phyloP scores from a whole-genome alignment of 2,329 filamentous ascomycete species.

The Cladosporium sp. region DNA sequence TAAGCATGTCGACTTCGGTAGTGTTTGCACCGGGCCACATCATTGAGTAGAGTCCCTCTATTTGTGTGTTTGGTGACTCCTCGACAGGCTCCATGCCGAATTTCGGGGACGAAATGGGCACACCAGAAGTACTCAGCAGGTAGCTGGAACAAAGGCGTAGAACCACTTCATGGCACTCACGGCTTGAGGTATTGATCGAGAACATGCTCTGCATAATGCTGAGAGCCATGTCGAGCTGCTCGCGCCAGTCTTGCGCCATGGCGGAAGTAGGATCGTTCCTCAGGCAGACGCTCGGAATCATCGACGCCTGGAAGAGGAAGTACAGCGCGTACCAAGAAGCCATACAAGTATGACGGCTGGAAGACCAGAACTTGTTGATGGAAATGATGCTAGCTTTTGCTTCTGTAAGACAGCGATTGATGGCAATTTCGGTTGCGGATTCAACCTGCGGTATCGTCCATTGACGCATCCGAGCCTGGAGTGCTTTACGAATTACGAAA shows the following conservation, averaged over 20 bases:
- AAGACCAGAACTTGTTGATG: slow-evolving; percentile 43
- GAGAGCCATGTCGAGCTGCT: slow-evolving; percentile 43
- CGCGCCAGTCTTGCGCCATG: slow-evolving; percentile 43
- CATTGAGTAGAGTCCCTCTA: slow-evolving; percentile 47
- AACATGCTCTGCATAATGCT: slow-evolving; percentile 41
- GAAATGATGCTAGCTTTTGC: slow-evolving; percentile 44
- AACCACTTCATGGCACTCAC: slow-evolving; percentile 46
- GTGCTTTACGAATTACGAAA: slow-evolving; percentile 45
- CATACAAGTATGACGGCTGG: slow-evolving; percentile 42
- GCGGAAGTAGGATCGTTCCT: slow-evolving; percentile 44
- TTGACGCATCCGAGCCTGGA: slow-evolving; percentile 27
- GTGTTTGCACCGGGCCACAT: slow-evolving; percentile 47
- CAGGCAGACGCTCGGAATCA: slow-evolving; percentile 52
- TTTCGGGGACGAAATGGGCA: neutral
- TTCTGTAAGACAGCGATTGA: slow-evolving; percentile 44
- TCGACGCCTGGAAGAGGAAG: slow-evolving; percentile 52
- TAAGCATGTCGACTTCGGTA: slow-evolving; percentile 26
- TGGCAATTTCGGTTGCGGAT: slow-evolving; percentile 28
- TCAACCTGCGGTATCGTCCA: neutral
- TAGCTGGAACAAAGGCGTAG: slow-evolving; percentile 44
- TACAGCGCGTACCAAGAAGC: slow-evolving; percentile 51
- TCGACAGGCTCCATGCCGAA: slow-evolving; percentile 28
- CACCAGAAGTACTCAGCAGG: slow-evolving; percentile 21
- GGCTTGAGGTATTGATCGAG: slow-evolving; percentile 43
- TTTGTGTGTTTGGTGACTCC: slow-evolving; percentile 46